A percentile compares a stretch with the other conserved stretches of the same genome.
phyloP scores from a whole-genome alignment of 441 rosid species.

The Bruguiera hainesii region DNA sequence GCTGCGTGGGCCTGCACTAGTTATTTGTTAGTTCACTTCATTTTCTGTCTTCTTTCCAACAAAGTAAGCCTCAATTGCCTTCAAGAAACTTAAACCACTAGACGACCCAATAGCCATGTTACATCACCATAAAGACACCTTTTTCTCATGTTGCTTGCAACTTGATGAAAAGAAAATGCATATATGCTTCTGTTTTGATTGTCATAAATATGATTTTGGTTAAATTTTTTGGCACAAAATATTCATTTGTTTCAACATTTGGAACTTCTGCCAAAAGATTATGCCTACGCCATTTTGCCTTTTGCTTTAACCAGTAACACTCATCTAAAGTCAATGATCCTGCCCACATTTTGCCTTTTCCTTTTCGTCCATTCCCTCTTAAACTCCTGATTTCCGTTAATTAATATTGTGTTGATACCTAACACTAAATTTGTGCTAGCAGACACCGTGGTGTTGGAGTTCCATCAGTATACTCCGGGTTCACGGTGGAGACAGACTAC shows the following conservation, averaged over 20 bases:
- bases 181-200: too few species aligned
- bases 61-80: constrained; percentile 15
- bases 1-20: constrained; percentile 32
- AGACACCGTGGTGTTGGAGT: constrained; percentile 65
- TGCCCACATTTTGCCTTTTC: too few species aligned
- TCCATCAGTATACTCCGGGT: constrained; percentile 67
- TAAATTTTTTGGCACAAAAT: background rate
- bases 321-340: too few species aligned
- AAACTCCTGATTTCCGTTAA: too few species aligned
- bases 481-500: constrained; percentile 73
- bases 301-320: background rate
- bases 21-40: constrained; percentile 14
- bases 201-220: background rate
- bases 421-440: constrained; percentile 24
- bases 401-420: too few species aligned
- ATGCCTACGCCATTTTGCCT: background rate
- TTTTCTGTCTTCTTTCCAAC: constrained; percentile 20
- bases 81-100: constrained; percentile 17
- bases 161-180: constrained; percentile 17
- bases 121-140: constrained; percentile 17
- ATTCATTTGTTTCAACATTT: background rate
- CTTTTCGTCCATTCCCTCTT: too few species aligned
- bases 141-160: constrained; percentile 17
- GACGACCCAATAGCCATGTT: constrained; percentile 25
- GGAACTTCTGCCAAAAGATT: background rate